Base-by-base conservation (phyloP, 1,284 basidiomycete species). In the Volvariella surrecta region DNA sequence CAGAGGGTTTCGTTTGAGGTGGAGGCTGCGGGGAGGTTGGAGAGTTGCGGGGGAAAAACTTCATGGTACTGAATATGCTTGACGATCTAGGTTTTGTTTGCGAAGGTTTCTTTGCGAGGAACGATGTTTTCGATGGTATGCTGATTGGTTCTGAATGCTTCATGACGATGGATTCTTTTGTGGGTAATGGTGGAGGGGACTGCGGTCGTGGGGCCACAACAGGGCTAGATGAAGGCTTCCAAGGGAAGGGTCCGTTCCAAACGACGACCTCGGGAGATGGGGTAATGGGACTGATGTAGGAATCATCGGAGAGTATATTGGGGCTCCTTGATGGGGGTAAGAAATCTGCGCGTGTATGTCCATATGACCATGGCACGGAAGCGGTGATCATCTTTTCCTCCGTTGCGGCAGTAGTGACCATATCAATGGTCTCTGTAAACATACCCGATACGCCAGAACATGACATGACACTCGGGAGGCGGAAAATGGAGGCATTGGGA, bases 81-180 rank as follows among this genome's bases (percentile, higher is more conserved):
- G 34, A 35, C 34, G 34, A 35, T 19, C 34, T 35, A 15, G 34
- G 18, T 15, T 35, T 35, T 35, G 34, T n/a, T 15, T 35, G 34
- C n/a, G 6, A 8, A 6, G 18, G 13, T n/a, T 35, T 35, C n/a
- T 35, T 35, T 15, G 13, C 15, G 6, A 35, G 24, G 24, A 28
- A 28, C 11, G 24, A 6, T 28, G 24, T 28, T 11, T 28, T 28
- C 11, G 24, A 6, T 28, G 24, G 24, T 11, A 11, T 6, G 11
- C 24, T 28, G 11, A 28, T 28, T 11, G 24, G 24, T 11, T 28
- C 24, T 11, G 24, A 28, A 28, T 28, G 24, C 24, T 28, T 35
- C 34, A 19, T 6, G 34, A 15, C 8, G 34, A 35, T 16, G 34
- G 34, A 8, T 15, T 15, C 18, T 16, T 19, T 15, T 35, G 18